Base-by-base conservation (phyloP, 768 basidiomycete genomes). In the Sarcodon aspratus region DNA sequence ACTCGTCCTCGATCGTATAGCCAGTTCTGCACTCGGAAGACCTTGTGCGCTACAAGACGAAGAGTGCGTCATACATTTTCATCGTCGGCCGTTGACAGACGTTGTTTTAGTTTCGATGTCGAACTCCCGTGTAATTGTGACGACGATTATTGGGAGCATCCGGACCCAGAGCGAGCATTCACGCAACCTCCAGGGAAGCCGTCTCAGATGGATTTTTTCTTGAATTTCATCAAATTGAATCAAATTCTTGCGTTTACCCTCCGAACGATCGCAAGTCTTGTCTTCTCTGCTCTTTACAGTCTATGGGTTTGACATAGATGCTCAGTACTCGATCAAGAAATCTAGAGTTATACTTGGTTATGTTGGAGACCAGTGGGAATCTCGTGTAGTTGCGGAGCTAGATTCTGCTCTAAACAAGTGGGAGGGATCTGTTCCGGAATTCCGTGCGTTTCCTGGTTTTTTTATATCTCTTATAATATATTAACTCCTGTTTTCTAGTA, bases 401-500 rank as follows among this genome's bases (percentile, higher is more conserved):
- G 87, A 90, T 64, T 80, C 82, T 3, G 76, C 78, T 2, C 65
- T 90, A 57, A 87, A 89, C 54, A 72, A 75, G n/a, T 90, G 87
- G 87, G 72, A 83, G 45, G 80, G 85, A 48, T 69, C 74, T 3
- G 69, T 90, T 2, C 87, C 87, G 2, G 66, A 70, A 37, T 79
- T 80, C 57, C 57, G 72, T 72, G 48, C 44, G 65, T 17, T 42
- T 55, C 5, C 10, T 12, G 13, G 6, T 8, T 35, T n/a, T 43
- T 42, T 9, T 3, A 5, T 15, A 31, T 51, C 49, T 65, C 63
- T 54, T 52, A 57, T 13, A 48, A 64, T 59, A 49, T 58, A 56
- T 50, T 47, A 45, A 9, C 38, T 31, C 1, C 33, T 21, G 55
- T 54, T 40, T 17, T 21, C 8, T 45, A 57, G 56, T 57, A 8